Base-by-base conservation (phyloP, 192 early-diverging fungal species). In the Backusella parvicylindrica region DNA sequence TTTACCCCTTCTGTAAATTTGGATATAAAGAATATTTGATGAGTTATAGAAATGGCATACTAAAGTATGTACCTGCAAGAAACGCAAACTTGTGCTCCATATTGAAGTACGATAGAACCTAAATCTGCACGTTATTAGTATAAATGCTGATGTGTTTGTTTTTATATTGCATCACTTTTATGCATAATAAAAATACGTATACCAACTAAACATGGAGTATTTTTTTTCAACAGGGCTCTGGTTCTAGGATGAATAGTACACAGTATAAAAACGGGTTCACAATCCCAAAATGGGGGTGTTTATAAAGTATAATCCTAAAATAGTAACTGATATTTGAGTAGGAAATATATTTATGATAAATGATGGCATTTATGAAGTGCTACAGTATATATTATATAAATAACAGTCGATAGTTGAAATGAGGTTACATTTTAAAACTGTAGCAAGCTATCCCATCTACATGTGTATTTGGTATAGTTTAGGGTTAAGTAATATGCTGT, bases 161-260 rank as follows among this genome's bases (percentile, higher is more conserved):
- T 53, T 7, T 53, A 53, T 53, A 23, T 23, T 53, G 50, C 50
- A 53, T 53, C 50, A 53, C 50, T 53, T 53, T 53, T 18, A 50
- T 50, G 49, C 49, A 50, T 50, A 50, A 50, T 50, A 50, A 50
- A 50, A 50, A 50, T 50, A 50, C 49, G 49, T 50, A 50, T 50
- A 50, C 16, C 16, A 50, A 50, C 49, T 50, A 53, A 53, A 53
- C 21, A 53, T 53, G 50, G 50, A 53, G 50, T 53, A 21, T 9
- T 53, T 1, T 41, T 53, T 53, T 21, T 21, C 50, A 53, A 53
- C 50, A 53, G 50, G 50, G 50, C 21, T 53, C 50, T 53, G 21
- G 50, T 53, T 21, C 21, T 53, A 11, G n/a, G 7, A 53, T n/a
- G 0, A 53, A 53, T 53, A 53, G n/a, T 21, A 53, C 50, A 50